A percentile compares a stretch with the other conserved stretches of the same genome.
Conservation (phyloP, 371 early-diverging fungal species). For the Rhizopus microsporus region DNA sequence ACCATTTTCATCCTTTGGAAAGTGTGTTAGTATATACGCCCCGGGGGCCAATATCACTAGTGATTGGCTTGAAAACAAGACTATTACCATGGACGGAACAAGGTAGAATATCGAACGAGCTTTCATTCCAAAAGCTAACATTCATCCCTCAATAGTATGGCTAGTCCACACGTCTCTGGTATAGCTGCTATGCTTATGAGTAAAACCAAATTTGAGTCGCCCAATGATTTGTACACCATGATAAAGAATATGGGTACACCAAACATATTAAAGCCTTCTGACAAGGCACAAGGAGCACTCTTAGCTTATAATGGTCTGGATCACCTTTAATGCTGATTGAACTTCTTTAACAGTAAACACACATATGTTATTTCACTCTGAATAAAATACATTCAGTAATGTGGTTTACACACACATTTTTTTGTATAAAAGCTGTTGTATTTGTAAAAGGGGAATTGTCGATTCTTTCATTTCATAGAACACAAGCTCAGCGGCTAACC, state of each 20-base stretch:
- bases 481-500: too few species aligned
- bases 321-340: background rate
- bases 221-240: slow-evolving; percentile 27
- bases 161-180: slow-evolving; percentile 69
- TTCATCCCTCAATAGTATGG: slow-evolving; percentile 49
- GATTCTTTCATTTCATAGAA: too few species aligned
- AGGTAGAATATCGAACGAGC: slow-evolving; percentile 28
- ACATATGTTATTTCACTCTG: background rate
- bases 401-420: too few species aligned
- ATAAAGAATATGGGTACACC: slow-evolving; percentile 18
- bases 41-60: slow-evolving; percentile 53
- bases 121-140: background rate
- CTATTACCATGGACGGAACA: slow-evolving; percentile 64
- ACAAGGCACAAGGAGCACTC: background rate
- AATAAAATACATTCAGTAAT: too few species aligned
- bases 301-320: slow-evolving; percentile 21
- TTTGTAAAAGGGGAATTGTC: background rate
- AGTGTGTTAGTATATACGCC: slow-evolving; percentile 62
- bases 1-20: slow-evolving; percentile 54
- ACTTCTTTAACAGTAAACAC: background rate
- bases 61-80: slow-evolving; percentile 46
- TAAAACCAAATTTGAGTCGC: slow-evolving; percentile 11
- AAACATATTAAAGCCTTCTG: slow-evolving; percentile 13
- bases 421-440: too few species aligned
- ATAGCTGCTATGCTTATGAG: slow-evolving; percentile 49